Percentiles rank a stretch among this genome's conserved stretches.
phyloP scores from a whole-genome alignment of 2,329 filamentous ascomycete species.

The Beauveria varroae region DNA sequence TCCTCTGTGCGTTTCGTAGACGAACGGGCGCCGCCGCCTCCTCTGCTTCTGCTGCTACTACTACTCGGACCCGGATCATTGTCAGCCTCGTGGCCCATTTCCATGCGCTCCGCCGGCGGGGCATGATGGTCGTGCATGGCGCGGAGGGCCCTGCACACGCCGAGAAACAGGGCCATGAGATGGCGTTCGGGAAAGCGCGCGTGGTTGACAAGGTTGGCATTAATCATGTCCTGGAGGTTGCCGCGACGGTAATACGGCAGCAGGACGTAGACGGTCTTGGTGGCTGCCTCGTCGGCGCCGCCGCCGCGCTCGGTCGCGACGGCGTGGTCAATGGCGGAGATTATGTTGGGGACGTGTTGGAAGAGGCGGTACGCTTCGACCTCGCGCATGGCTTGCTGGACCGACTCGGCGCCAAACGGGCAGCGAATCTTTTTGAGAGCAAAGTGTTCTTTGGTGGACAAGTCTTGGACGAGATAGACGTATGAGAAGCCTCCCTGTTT shows the following conservation, averaged over 20 bases:
- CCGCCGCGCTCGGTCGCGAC: constrained; percentile 63
- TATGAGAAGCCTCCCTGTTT: constrained; percentile 90
- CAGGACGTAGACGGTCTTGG: constrained; percentile 96
- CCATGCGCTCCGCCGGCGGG: constrained; percentile 41
- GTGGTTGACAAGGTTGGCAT: constrained; percentile 95
- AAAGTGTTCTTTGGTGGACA: constrained; percentile 71
- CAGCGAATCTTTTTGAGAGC: constrained; percentile 98
- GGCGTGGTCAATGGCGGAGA: constrained; percentile 74
- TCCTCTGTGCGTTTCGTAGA: constrained; percentile 42
- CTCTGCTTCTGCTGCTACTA: constrained; percentile 23
- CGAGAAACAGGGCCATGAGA: constrained; percentile 84
- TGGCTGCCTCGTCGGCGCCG: constrained; percentile 52
- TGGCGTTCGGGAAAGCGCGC: constrained; percentile 79
- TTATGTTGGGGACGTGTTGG: constrained; percentile 74
- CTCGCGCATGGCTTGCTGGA: constrained; percentile 90
- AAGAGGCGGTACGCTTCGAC: constrained; percentile 96
- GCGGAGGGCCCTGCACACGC: constrained; percentile 80
- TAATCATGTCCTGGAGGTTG: constrained; percentile 97
- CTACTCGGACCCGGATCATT: constrained; percentile 30
- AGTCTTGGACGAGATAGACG: constrained; percentile 96
- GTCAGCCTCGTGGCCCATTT: constrained; percentile 39
- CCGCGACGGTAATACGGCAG: constrained; percentile 92
- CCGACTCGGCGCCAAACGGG: constrained; percentile 93
- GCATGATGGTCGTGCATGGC: constrained; percentile 82
- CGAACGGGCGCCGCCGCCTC: not conserved